Evolutionary conservation across 2,329 filamentous ascomycete species (phyloP), one percentile per base, ranked within the genome.

Genomic region (Ceratocystis destructans): DNA sequence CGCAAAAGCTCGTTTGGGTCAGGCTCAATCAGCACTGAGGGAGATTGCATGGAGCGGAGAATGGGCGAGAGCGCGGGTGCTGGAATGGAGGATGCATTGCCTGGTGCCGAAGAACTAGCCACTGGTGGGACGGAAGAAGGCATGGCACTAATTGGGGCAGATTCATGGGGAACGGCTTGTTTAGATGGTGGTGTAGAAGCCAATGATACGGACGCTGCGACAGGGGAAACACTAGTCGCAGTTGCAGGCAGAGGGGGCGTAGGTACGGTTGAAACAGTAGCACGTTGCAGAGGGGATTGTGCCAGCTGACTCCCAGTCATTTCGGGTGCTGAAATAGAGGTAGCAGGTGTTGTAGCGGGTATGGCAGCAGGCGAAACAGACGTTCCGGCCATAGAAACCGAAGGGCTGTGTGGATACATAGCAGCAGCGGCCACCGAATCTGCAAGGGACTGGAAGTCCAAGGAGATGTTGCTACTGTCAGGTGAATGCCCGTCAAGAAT

Each of bases 1-100:
- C 88, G 82, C 64, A 94, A 89, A 33, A 96, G 82, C 69, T 96
- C 88, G 15, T 87, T 80, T 69, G 87, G 82, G 3, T 87, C 92
- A 68, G 83, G 83, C 59, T 80, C 83, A 69, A 94, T 82, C 48
- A 86, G 81, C 63, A 83, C 79, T 22, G 90, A 77, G 0, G 82
- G 82, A 1, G 81, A 79, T 2, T 75, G 73, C 69, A 80, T 75
- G 5, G 74, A 76, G 5, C 76, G 75, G 68, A 84, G 75, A 65
- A 79, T 77, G 0, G 82, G 79, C 1, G 82, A 82, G n/a, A 82
- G 73, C 2, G 78, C 78, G 6, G 74, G 71, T 17, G 64, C 57
- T 70, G 72, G 66, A 10, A n/a, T 22, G 15, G 37, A 12, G 22
- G 48, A 20, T 25, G 48, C 48, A 69, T 73, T 63, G 68, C 72